Percentiles rank a stretch among this genome's conserved stretches.
Evolutionary conservation across 306 rosid species (phyloP).

Genomic region (Clitoria ternatea): DNA sequence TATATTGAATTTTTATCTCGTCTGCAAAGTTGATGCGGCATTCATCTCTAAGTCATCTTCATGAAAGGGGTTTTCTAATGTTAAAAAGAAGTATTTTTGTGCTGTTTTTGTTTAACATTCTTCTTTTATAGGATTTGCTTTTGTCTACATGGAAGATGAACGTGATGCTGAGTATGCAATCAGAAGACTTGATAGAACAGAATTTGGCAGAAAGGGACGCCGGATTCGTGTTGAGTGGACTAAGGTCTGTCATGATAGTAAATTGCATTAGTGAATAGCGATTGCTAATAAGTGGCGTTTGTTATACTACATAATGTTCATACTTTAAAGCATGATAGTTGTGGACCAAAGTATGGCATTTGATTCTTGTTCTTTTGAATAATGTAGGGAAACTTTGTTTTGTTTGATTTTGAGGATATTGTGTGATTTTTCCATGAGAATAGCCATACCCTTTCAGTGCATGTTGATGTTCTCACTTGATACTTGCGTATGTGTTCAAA

Average conservation of each 20-base stretch:
- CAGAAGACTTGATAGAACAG: conserved; percentile 79
- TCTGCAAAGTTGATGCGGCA: conserved; percentile 27
- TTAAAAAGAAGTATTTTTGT: conserved; percentile 3
- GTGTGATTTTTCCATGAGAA: background rate
- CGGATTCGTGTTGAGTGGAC: conserved; percentile 86
- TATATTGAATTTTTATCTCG: conserved; percentile 26
- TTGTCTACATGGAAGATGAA: conserved; percentile 81
- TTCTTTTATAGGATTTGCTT: conserved; percentile 66
- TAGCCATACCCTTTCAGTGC: conserved; percentile 1
- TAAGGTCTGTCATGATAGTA: conserved; percentile 42
- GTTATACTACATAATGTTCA: background rate
- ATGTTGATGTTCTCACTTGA: background rate
- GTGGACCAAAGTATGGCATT: background rate
- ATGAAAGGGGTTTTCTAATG: conserved; percentile 6
- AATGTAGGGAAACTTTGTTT: background rate
- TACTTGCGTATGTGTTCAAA: background rate
- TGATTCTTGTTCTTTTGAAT: background rate
- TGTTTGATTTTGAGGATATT: background rate
- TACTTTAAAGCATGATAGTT: background rate
- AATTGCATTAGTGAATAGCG: background rate
- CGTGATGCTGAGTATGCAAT: conserved; percentile 87
- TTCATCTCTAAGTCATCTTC: conserved; percentile 14
- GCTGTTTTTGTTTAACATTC: conserved; percentile 30
- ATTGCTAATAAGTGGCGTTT: background rate
- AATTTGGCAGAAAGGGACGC: conserved; percentile 83